Conservation (phyloP, 331 rosid genomes). For the Quercus phellos region DNA sequence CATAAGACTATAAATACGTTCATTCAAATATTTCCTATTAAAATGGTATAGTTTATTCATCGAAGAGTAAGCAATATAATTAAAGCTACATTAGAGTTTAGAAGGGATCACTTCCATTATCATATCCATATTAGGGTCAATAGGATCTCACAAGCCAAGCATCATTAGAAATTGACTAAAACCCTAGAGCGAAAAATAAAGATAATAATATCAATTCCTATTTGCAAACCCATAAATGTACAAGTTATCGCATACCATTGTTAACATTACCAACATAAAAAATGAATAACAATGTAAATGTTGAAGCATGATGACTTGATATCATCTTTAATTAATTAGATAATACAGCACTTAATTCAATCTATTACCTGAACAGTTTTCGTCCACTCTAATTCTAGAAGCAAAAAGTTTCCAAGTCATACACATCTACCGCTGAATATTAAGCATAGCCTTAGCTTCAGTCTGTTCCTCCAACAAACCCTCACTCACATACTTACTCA, state of each 20-base stretch:
- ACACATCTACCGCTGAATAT: constrained; percentile 43
- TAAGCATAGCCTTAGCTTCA: constrained; percentile 88
- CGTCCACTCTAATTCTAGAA: background rate
- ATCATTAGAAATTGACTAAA: background rate
- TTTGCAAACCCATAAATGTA: background rate
- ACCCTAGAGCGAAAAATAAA: background rate
- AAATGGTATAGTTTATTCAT: background rate
- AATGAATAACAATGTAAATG: background rate
- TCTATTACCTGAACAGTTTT: background rate
- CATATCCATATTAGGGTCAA: background rate
- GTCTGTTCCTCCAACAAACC: constrained; percentile 76
- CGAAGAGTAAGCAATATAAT: background rate
- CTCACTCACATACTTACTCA: constrained; percentile 65
- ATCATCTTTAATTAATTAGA: background rate
- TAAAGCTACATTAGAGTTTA: background rate
- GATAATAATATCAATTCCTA: background rate
- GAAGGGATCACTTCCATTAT: background rate
- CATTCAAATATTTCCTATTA: background rate
- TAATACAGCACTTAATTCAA: background rate
- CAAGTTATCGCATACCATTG: background rate
- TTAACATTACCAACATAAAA: background rate
- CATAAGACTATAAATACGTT: background rate
- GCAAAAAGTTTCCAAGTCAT: background rate
- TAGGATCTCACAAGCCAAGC: background rate
- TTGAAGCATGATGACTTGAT: background rate